phyloP scores from a whole-genome alignment of 495 filamentous ascomycete species.

The Aspergillus heteromorphus region DNA sequence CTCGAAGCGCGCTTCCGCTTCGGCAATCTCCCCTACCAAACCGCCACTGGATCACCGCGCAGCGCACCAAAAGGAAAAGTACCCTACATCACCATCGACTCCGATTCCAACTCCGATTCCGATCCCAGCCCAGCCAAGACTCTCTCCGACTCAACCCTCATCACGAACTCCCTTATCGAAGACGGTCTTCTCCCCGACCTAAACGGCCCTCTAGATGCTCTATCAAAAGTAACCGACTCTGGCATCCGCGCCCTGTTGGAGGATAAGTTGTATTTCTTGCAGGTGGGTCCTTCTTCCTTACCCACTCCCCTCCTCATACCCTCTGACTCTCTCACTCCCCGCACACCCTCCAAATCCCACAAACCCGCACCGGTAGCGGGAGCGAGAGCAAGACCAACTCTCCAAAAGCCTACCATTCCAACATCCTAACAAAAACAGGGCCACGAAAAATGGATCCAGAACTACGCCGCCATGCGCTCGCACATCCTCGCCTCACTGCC shows the following conservation, averaged over 20 bases:
- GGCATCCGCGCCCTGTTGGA: conserved; percentile 52
- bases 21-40: conserved; percentile 40
- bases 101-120: conserved; percentile 41
- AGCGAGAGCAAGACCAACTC: not conserved
- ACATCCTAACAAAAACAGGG: conserved; percentile 9
- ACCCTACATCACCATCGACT: conserved; percentile 44
- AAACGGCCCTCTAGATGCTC: too few species aligned
- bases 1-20: conserved; percentile 60
- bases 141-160: conserved; percentile 53
- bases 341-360: too few species aligned
- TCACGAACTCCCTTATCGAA: conserved; percentile 39
- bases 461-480: conserved; percentile 58
- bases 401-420: too few species aligned
- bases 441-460: conserved; percentile 47
- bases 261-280: conserved; percentile 55
- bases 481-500: conserved; percentile 42
- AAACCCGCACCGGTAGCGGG: too few species aligned
- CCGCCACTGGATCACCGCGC: conserved; percentile 34
- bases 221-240: too few species aligned
- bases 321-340: too few species aligned
- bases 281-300: too few species aligned
- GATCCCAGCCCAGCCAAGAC: too few species aligned
- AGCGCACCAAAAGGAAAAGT: conserved; percentile 54
- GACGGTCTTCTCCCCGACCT: too few species aligned
- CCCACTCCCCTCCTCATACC: too few species aligned